Evolutionary conservation across 306 rosid genomes (phyloP).

Genomic region (Citrullus mucosospermus): DNA sequence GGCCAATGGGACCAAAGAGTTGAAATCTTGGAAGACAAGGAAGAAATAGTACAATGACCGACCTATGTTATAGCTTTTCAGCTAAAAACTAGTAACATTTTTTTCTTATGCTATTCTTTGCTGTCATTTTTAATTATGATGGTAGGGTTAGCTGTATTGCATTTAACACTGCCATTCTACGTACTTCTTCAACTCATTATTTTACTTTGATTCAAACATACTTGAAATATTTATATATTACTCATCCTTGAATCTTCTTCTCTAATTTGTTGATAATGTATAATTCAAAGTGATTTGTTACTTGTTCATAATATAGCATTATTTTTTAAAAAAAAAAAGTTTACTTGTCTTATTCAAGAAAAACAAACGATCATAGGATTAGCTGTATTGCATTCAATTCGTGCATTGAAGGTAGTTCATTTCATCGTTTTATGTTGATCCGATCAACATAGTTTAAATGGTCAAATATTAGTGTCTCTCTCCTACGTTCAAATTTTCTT

Average conservation of each 20-base stretch:
- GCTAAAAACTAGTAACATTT: not conserved
- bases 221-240: no score
- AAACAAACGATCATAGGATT: not conserved
- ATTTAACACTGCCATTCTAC: not conserved
- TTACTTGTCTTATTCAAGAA: not conserved
- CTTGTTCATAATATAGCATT: not conserved
- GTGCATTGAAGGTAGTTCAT: not conserved
- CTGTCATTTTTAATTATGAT: not conserved
- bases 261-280: no score
- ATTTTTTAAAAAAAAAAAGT: not conserved
- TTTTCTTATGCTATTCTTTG: not conserved
- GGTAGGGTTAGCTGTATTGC: not conserved
- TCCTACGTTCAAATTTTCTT: not conserved
- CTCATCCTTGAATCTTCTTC: no score
- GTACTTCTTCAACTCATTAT: no score
- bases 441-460: not conserved
- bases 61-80: slow-evolving; percentile 4
- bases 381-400: not conserved
- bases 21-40: slow-evolving; percentile 2
- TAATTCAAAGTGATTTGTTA: not conserved
- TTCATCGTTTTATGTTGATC: not conserved
- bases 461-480: not conserved
- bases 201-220: not conserved
- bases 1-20: not conserved
- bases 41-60: not conserved